Evolutionary conservation across 495 filamentous ascomycete genomes (phyloP), one percentile per base, ranked within the genome.

Genomic region (Podospora didyma): DNA sequence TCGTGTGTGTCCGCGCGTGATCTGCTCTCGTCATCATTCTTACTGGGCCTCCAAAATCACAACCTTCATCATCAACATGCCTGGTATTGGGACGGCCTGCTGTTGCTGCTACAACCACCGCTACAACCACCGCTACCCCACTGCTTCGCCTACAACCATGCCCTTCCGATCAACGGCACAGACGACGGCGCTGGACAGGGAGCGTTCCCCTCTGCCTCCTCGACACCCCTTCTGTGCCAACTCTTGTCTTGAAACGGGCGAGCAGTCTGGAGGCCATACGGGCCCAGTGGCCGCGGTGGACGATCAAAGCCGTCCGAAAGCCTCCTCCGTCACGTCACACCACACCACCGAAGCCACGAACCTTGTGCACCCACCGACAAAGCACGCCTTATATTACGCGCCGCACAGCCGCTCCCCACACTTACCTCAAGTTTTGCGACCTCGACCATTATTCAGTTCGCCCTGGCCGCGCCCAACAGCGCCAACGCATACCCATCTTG

Each of bases 341-440:
- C 28, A n/a, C n/a, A n/a, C n/a, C n/a, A n/a, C n/a, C n/a, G n/a
- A n/a, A n/a, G n/a, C n/a, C n/a, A 14, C 45, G 16, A 23, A 31
- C 14, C 48, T 39, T 51, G 17, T 22, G 21, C 49, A 19, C 31
- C 50, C 24, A 19, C 56, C 26, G 46, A 37, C 39, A 47, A 16
- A 56, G 31, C 41, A 51, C 37, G 53, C 63, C 49, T 60, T 59
- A 68, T 66, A 63, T 58, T 61, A 61, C 51, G 63, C 58, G 60
- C 56, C 65, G 60, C 60, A 59, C 54, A 51, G 31, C 35, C 53
- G 46, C 60, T 34, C 26, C 57, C 58, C 54, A 58, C 62, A 42
- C 45, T 41, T 56, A 26, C 31, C 24, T 10, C 39, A 6, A 17
- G 7, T 20, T 41, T 37, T 39, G n/a, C 31, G 31, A 37, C 16